A percentile compares a stretch with the other conserved stretches of the same genome.
phyloP scores from a whole-genome alignment of 2,329 filamentous ascomycete species.

The Clarireedia hainanense region DNA sequence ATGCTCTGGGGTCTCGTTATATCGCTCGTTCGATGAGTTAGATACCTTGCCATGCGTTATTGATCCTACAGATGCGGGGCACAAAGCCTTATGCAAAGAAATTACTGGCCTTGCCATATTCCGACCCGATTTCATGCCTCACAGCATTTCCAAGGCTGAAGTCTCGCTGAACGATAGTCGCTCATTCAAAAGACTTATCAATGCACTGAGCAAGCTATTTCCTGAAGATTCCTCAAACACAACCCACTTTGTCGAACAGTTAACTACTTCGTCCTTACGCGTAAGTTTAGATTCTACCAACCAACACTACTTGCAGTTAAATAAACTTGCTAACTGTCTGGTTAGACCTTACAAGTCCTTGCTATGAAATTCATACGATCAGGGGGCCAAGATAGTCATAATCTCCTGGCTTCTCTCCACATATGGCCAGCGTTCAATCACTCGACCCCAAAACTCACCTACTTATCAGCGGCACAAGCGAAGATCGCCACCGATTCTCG shows the following conservation, averaged over 20 bases:
- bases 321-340: background rate
- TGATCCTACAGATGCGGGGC: background rate
- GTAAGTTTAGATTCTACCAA: background rate
- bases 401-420: slow-evolving; percentile 8
- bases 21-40: slow-evolving; percentile 8
- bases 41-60: slow-evolving; percentile 14
- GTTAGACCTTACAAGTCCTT: no score
- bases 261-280: no score
- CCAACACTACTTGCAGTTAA: background rate
- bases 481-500: slow-evolving; percentile 12
- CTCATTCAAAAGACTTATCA: slow-evolving; percentile 16
- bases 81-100: slow-evolving; percentile 11
- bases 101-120: slow-evolving; percentile 16
- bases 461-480: slow-evolving; percentile 12
- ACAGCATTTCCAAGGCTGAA: background rate
- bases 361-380: background rate
- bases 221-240: slow-evolving; percentile 1
- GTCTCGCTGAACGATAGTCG: background rate
- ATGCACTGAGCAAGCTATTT: slow-evolving; percentile 9
- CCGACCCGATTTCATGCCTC: slow-evolving; percentile 13
- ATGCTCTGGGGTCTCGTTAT: background rate
- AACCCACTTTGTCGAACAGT: background rate
- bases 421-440: slow-evolving; percentile 13
- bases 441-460: background rate
- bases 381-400: slow-evolving; percentile 2